phyloP scores from a whole-genome alignment of 495 filamentous ascomycete genomes.

The Beverwykella pulmonaria region DNA sequence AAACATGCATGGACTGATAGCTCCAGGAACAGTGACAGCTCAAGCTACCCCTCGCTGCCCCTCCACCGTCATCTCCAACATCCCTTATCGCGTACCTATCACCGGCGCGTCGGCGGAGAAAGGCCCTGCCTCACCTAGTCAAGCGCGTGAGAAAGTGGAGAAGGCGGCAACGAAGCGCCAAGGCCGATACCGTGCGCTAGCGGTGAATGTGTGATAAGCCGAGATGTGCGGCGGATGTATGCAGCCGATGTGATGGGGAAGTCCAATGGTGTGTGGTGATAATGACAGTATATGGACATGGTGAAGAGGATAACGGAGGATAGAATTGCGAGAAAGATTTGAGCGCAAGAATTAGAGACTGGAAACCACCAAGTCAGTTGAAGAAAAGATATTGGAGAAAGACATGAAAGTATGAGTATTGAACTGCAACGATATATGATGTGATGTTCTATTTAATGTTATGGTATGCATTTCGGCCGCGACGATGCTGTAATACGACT shows the following conservation, averaged over 20 bases:
- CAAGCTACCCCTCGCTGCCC: not conserved
- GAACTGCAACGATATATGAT: not conserved
- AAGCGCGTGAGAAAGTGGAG: not conserved
- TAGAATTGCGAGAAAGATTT: too few species aligned
- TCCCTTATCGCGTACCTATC: conserved; percentile 17
- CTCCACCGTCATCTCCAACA: not conserved
- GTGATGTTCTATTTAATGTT: not conserved
- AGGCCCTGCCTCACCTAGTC: not conserved
- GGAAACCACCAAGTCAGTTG: too few species aligned
- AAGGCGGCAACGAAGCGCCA: conserved; percentile 3
- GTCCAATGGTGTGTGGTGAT: not conserved
- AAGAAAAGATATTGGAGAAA: too few species aligned
- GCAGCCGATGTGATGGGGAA: not conserved
- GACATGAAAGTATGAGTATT: not conserved
- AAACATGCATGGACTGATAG: too few species aligned
- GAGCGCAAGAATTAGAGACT: too few species aligned
- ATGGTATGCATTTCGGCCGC: not conserved
- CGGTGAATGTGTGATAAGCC: conserved; percentile 9
- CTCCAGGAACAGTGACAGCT: not conserved
- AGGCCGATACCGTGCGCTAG: conserved; percentile 16
- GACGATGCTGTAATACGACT: not conserved
- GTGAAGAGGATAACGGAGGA: too few species aligned
- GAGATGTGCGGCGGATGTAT: conserved; percentile 1
- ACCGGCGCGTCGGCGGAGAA: conserved; percentile 9
- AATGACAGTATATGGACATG: not conserved